phyloP scores from a whole-genome alignment of 1,139 yeast genomes.

The Geotrichum siamense region DNA sequence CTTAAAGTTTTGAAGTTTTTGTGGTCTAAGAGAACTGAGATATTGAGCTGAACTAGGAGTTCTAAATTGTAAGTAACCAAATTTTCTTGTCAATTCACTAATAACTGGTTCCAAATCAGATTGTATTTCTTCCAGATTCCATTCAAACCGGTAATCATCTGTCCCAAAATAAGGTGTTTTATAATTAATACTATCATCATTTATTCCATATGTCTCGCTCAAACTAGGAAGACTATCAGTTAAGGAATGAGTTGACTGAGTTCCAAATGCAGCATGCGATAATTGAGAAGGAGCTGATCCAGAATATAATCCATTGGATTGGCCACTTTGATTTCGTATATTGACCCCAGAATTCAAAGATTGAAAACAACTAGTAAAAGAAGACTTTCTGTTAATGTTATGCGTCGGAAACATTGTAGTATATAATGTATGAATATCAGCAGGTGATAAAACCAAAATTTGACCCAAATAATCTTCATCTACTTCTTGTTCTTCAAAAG shows the following conservation, averaged over 20 bases:
- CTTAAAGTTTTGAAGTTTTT: conserved; percentile 23
- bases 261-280: conserved; percentile 4
- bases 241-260: conserved; percentile 12
- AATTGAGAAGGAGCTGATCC: conserved; percentile 14
- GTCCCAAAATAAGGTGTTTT: conserved; percentile 20
- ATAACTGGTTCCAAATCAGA: conserved; percentile 34
- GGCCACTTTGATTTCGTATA: conserved; percentile 2
- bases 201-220: too few species aligned
- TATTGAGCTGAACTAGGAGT: conserved; percentile 19
- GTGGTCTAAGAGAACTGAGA: conserved; percentile 24
- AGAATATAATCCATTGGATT: conserved; percentile 6
- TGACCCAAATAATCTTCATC: conserved; percentile 23
- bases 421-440: conserved; percentile 31
- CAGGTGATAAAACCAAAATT: conserved; percentile 30
- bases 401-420: conserved; percentile 28
- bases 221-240: conserved; percentile 23
- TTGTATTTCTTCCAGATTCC: conserved; percentile 34
- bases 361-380: conserved; percentile 6
- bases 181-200: conserved; percentile 19
- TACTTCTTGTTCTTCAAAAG: conserved; percentile 4
- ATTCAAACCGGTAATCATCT: conserved; percentile 28
- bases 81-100: conserved; percentile 27
- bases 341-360: conserved; percentile 14
- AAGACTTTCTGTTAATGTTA: conserved; percentile 15
- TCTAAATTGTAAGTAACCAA: conserved; percentile 27